Evolutionary conservation across 140 eudicot species (phyloP), one percentile per base, ranked within the genome.

Genomic region (Bidens hawaiensis): DNA sequence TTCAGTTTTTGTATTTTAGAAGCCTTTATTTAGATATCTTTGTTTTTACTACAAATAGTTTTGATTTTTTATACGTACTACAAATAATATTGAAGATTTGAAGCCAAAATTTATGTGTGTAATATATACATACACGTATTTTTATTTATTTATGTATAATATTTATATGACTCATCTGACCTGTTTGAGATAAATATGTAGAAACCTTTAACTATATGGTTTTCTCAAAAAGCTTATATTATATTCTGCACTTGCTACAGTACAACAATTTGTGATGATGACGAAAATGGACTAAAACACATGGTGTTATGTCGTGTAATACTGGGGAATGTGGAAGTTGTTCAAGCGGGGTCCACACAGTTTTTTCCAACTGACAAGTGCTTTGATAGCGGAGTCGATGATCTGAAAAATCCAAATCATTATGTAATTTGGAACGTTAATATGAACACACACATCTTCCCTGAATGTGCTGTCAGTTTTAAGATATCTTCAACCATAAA

Each of bases 321-420:
- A 25, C 61, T 88, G 95, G 99, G 99, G 56, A 85, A 83, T 34
- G 65, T 69, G 75, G 99, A 93, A 83, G 70, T 77, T 62, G 56
- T 84, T 58, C 62, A 46, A 18, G 49, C 67, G 6, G 88, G 85
- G 6, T 81, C 83, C 14, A 66, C 70, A 22, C 99, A 93, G 75
- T 75, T 70, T 27, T 74, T 81, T 79, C 95, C 99, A 26, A 88
- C 86, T 49, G 55, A 77, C 45, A 83, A 71, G 60, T 64, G 73
- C 46, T 88, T 76, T 36, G 99, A 93, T 68, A 82, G 78, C 62
- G 99, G 99, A 40, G 94, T 83, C 60, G 99, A 93, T 75, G 82
- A 83, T 79, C 75, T 73, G n/a, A 61, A 81, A 26, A 78, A 78
- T 75, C 94, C 94, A 25, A n/a, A 58, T 36, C 66, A 55, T 69